Evolutionary conservation across 139 green algal species (phyloP).

Genomic region (Deuterostichococcus epilithicus): DNA sequence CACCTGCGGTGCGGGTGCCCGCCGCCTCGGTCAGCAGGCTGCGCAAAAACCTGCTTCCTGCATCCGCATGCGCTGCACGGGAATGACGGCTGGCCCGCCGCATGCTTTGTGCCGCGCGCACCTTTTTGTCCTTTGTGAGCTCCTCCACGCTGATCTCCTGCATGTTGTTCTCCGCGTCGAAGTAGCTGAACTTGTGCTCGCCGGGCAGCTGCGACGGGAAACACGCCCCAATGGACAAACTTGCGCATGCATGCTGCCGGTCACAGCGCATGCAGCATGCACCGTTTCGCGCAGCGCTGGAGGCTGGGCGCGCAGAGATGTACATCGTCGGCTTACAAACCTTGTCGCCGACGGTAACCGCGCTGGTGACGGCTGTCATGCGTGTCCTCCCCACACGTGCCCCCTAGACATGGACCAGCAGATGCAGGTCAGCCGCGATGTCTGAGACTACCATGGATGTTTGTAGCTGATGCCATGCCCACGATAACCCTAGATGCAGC

Average conservation of each 20-base stretch:
- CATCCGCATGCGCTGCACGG: too few species aligned
- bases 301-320: too few species aligned
- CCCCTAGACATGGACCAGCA: neutral
- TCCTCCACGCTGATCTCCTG: conserved; percentile 72
- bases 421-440: too few species aligned
- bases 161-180: conserved; percentile 89
- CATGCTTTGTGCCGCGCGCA: too few species aligned
- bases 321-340: conserved; percentile 11
- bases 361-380: conserved; percentile 9
- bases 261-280: neutral
- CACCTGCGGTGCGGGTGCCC: conserved; percentile 30
- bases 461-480: too few species aligned
- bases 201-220: conserved; percentile 38
- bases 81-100: too few species aligned
- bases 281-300: too few species aligned
- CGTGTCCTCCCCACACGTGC: neutral
- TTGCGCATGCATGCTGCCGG: neutral
- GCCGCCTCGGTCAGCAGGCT: too few species aligned
- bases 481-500: too few species aligned
- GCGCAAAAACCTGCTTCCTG: too few species aligned
- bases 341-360: conserved; percentile 53
- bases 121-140: conserved; percentile 91
- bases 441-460: too few species aligned
- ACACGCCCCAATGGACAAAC: neutral
- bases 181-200: conserved; percentile 76